Conservation (phyloP, 805 yeast genomes). For the Ogataea angusta region DNA sequence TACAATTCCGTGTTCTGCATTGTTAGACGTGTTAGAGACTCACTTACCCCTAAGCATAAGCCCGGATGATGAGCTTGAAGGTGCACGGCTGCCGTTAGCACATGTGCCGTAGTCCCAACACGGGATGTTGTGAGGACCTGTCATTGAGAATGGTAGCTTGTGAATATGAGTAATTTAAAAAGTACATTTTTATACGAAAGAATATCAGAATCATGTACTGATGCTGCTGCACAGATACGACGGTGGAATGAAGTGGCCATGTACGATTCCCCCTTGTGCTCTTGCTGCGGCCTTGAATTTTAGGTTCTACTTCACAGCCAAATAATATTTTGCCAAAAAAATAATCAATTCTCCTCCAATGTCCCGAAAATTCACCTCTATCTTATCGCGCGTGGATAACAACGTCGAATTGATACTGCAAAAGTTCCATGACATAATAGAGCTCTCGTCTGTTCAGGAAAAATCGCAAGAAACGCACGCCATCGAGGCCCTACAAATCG, state of each 20-base stretch:
- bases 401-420: constrained; percentile 49
- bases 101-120: constrained; percentile 31
- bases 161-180: too few species aligned
- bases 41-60: constrained; percentile 20
- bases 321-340: not conserved
- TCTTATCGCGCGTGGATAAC: constrained; percentile 46
- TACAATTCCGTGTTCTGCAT: constrained; percentile 32
- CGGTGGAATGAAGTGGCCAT: too few species aligned
- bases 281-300: too few species aligned
- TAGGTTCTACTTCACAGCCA: not conserved
- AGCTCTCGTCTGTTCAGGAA: constrained; percentile 37
- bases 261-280: too few species aligned
- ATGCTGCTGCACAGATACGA: not conserved
- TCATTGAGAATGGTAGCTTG: not conserved
- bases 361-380: constrained; percentile 44
- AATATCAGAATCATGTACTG: not conserved
- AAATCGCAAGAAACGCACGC: constrained; percentile 38
- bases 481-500: constrained; percentile 55
- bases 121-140: constrained; percentile 16
- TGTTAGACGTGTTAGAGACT: constrained; percentile 4
- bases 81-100: constrained; percentile 14
- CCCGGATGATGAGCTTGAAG: constrained; percentile 28
- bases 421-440: constrained; percentile 52
- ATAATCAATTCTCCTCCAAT: constrained; percentile 23
- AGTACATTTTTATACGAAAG: too few species aligned